Percentiles rank a stretch among this genome's conserved stretches.
Evolutionary conservation across 176 grass and related monocot genomes (phyloP).

Genomic region (Paspalum vaginatum): DNA sequence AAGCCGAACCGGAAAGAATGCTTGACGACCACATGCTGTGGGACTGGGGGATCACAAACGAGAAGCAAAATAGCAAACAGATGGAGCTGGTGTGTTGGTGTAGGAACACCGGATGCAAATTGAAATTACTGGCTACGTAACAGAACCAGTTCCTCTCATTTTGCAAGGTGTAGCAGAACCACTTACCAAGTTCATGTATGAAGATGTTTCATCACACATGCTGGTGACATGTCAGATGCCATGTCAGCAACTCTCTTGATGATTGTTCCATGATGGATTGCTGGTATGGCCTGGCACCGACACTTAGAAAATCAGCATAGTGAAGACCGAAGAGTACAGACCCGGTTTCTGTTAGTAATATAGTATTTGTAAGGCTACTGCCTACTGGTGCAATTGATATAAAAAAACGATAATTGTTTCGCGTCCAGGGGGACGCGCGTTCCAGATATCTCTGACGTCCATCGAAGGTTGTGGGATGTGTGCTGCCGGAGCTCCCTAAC

Average conservation of each 20-base stretch:
- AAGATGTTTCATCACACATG: background rate
- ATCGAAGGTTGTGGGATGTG: too few species aligned
- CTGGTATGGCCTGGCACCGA: background rate
- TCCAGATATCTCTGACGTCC: too few species aligned
- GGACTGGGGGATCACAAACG: constrained; percentile 23
- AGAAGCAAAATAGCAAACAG: constrained; percentile 30
- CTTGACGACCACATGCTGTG: background rate
- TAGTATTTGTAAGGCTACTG: background rate
- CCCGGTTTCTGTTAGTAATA: background rate
- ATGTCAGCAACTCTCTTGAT: constrained; percentile 18
- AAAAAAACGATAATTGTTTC: too few species aligned
- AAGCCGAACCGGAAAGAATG: background rate
- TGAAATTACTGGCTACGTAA: background rate
- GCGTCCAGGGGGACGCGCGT: too few species aligned
- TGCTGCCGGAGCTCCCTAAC: too few species aligned
- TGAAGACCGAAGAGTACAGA: background rate
- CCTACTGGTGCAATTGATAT: constrained; percentile 1
- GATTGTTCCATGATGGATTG: background rate
- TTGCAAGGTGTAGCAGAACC: background rate
- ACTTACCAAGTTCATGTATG: constrained; percentile 16
- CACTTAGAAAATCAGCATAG: background rate
- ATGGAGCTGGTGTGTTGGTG: background rate
- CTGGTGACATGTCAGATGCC: background rate
- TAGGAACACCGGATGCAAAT: background rate
- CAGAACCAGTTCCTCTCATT: background rate